phyloP scores from a whole-genome alignment of 2,329 filamentous ascomycete species.

The Akanthomyces lecanii region DNA sequence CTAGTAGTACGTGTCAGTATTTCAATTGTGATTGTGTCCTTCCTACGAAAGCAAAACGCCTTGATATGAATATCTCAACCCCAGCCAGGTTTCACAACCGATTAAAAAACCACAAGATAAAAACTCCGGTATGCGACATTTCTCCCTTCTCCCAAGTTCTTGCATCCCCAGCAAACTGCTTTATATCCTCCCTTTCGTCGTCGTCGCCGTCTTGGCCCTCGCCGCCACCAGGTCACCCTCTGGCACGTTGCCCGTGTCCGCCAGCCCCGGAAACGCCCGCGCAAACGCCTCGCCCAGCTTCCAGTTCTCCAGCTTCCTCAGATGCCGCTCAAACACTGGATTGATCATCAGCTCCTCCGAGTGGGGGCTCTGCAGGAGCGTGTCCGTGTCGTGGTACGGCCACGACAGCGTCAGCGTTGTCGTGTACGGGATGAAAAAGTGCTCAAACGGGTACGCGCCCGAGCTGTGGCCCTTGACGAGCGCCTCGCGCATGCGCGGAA shows the following conservation, averaged over 20 bases:
- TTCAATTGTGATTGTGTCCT: no score
- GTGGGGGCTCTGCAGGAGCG: constrained; percentile 56
- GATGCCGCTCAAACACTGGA: constrained; percentile 78
- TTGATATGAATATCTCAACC: no score
- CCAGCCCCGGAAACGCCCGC: constrained; percentile 53
- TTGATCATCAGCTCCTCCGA: constrained; percentile 72
- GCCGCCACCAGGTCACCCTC: neutral
- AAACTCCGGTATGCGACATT: neutral
- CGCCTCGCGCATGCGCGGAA: constrained; percentile 69
- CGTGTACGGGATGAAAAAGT: constrained; percentile 81
- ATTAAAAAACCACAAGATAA: no score
- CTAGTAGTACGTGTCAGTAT: no score
- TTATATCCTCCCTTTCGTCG: neutral
- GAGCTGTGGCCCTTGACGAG: constrained; percentile 47
- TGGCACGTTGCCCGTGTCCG: constrained; percentile 28
- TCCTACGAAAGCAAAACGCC: no score
- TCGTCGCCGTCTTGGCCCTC: neutral
- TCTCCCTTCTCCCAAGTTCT: no score
- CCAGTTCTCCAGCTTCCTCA: constrained; percentile 76
- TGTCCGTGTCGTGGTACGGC: constrained; percentile 73
- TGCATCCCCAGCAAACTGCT: neutral
- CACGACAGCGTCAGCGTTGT: constrained; percentile 74
- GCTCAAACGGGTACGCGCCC: constrained; percentile 62
- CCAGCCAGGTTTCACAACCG: no score
- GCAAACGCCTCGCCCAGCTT: constrained; percentile 67